Evolutionary conservation across 108 stramenopile genomes (phyloP).

Genomic region (Schizochytrium sp.): DNA sequence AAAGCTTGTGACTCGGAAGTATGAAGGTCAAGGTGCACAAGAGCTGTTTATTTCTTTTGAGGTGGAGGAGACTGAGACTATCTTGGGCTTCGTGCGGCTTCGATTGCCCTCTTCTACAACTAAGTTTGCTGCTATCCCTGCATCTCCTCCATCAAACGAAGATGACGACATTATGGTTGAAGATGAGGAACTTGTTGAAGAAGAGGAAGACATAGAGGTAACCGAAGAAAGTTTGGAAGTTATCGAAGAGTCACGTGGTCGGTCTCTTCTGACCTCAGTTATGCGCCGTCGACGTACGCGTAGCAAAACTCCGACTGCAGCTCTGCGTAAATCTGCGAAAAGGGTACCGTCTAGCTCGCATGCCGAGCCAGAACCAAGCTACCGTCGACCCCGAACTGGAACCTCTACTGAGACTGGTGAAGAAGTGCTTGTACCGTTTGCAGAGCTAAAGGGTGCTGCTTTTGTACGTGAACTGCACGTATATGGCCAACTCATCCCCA

Average conservation of each 20-base stretch:
- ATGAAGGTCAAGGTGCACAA: slow-evolving; percentile 17
- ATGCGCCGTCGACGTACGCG: background rate
- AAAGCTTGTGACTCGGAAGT: slow-evolving; percentile 6
- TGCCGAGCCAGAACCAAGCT: too few species aligned
- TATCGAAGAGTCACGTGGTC: too few species aligned
- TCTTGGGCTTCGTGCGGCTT: slow-evolving; percentile 41
- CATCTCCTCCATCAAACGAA: background rate
- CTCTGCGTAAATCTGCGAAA: background rate
- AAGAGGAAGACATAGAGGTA: too few species aligned
- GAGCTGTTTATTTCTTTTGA: slow-evolving; percentile 19
- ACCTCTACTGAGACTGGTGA: too few species aligned
- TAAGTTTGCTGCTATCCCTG: too few species aligned
- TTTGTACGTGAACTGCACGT: slow-evolving; percentile 88
- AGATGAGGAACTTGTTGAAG: too few species aligned
- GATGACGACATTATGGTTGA: background rate
- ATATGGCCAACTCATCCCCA: slow-evolving; percentile 93
- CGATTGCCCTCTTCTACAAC: background rate
- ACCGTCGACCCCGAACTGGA: too few species aligned
- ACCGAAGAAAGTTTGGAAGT: too few species aligned
- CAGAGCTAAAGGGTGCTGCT: slow-evolving; percentile 42
- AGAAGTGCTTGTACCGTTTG: background rate
- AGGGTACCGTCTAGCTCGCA: background rate
- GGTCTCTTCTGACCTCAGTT: background rate
- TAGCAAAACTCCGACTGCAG: slow-evolving; percentile 15
- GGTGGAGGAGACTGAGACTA: slow-evolving; percentile 31